A percentile compares a stretch with the other conserved stretches of the same genome.
These are phyloP conservation scores for Colletotrichum sansevieriae DNA, from an alignment of 2,329 filamentous ascomycete species.

Conservation along the genomic window DNA sequence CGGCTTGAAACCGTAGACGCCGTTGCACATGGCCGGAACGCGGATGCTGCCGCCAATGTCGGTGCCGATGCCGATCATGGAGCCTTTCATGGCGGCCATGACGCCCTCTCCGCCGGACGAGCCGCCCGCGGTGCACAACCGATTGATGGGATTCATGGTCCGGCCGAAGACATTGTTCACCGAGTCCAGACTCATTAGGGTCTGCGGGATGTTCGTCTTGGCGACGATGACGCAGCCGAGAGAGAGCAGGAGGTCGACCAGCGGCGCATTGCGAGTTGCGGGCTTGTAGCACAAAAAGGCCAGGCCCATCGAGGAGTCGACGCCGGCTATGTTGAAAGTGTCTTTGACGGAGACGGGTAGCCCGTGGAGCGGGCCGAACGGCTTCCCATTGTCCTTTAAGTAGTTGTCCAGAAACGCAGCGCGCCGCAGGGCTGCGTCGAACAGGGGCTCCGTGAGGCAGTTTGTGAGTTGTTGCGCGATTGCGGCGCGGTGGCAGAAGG, in stretches of 20 bases:
- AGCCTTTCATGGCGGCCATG: slow-evolving; percentile 28
- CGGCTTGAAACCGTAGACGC: slow-evolving; percentile 38
- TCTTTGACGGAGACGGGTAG: slow-evolving; percentile 68
- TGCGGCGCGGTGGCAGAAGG: slow-evolving; percentile 34
- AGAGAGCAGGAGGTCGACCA: slow-evolving; percentile 49
- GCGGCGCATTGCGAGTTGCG: slow-evolving; percentile 47
- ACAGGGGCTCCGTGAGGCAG: slow-evolving; percentile 66
- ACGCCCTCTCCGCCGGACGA: slow-evolving; percentile 37
- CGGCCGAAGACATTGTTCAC: slow-evolving; percentile 38
- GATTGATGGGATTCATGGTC: slow-evolving; percentile 38
- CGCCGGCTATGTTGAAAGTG: slow-evolving; percentile 57
- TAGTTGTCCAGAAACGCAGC: slow-evolving; percentile 63
- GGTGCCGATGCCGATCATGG: slow-evolving; percentile 33
- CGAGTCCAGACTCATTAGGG: slow-evolving; percentile 43
- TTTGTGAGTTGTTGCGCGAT: slow-evolving; percentile 70
- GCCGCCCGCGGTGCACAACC: slow-evolving; percentile 31
- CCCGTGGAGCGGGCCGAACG: slow-evolving; percentile 72
- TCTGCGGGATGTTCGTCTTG: slow-evolving; percentile 47
- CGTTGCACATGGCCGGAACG: slow-evolving; percentile 37
- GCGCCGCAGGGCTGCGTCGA: slow-evolving; percentile 60
- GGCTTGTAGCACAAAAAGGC: slow-evolving; percentile 50
- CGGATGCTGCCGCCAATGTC: slow-evolving; percentile 40
- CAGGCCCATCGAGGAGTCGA: slow-evolving; percentile 60
- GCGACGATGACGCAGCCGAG: slow-evolving; percentile 44
- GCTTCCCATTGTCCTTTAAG: slow-evolving; percentile 53